Conservation (phyloP, 208 protist genomes). For the Herpetomonas samuelpessoai region DNA sequence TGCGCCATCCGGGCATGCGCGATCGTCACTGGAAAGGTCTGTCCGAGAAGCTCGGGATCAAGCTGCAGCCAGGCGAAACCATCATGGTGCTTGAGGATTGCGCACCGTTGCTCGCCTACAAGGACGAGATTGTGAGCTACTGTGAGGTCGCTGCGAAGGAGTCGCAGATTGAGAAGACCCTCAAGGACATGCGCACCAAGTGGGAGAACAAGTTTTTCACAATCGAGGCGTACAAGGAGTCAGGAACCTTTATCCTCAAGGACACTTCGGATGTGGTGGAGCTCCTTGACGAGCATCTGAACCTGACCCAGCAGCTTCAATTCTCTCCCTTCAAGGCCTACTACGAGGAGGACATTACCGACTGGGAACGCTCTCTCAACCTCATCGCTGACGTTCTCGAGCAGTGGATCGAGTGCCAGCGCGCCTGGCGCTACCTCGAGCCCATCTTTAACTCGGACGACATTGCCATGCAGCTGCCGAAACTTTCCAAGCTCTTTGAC, state of each 20-base stretch:
- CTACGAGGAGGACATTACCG: slow-evolving; percentile 92
- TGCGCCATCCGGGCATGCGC: slow-evolving; percentile 96
- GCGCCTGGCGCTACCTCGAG: slow-evolving; percentile 96
- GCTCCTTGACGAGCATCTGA: slow-evolving; percentile 95
- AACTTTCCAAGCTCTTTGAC: slow-evolving; percentile 93
- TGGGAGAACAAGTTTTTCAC: slow-evolving; percentile 92
- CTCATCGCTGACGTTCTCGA: slow-evolving; percentile 95
- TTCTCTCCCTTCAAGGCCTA: slow-evolving; percentile 96
- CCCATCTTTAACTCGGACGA: slow-evolving; percentile 97
- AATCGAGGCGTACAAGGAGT: slow-evolving; percentile 92
- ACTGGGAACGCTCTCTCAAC: slow-evolving; percentile 94
- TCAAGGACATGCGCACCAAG: slow-evolving; percentile 96
- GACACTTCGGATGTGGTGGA: slow-evolving; percentile 92
- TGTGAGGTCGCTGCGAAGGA: slow-evolving; percentile 97
- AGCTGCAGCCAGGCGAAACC: slow-evolving; percentile 86
- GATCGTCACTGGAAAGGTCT: slow-evolving; percentile 95
- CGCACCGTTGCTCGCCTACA: slow-evolving; percentile 77
- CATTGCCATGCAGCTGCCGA: slow-evolving; percentile 94
- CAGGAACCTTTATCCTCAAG: slow-evolving; percentile 94
- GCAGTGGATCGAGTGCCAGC: slow-evolving; percentile 96
- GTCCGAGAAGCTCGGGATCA: slow-evolving; percentile 83
- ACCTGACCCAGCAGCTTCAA: slow-evolving; percentile 95
- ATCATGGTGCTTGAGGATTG: slow-evolving; percentile 87
- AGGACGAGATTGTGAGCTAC: slow-evolving; percentile 88
- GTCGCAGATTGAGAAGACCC: slow-evolving; percentile 94